Evolutionary conservation across 257 asterid genomes (phyloP).

Genomic region (Solanum infundibuliforme): DNA sequence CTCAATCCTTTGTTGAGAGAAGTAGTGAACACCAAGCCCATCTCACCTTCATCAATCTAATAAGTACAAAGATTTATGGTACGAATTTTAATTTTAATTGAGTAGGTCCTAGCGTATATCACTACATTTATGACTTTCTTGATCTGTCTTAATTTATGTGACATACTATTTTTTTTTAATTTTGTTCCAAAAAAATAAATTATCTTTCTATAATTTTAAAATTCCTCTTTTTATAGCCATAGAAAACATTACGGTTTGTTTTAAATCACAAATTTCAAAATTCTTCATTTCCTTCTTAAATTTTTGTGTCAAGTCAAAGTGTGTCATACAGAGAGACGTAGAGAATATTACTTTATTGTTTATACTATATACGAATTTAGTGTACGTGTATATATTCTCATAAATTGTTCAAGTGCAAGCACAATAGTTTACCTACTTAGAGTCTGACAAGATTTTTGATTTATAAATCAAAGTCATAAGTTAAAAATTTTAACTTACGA

Average conservation of each 20-base stretch:
- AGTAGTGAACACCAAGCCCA: background rate
- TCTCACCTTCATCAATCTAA: background rate
- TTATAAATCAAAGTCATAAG: no score
- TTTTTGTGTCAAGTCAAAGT: background rate
- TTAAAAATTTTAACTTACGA: no score
- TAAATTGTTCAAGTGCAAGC: no score
- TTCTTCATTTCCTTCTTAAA: background rate
- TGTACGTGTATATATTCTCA: background rate
- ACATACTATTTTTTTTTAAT: rapidly evolving
- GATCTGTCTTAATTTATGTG: background rate
- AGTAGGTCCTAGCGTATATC: background rate
- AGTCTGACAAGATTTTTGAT: no score
- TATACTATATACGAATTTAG: no score
- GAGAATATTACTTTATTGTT: background rate
- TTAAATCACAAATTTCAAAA: background rate
- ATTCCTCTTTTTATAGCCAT: background rate
- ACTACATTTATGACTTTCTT: background rate
- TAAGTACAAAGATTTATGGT: background rate
- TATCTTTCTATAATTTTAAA: background rate
- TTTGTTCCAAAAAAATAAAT: background rate
- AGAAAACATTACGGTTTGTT: background rate
- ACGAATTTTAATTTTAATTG: background rate
- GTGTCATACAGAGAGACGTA: no score
- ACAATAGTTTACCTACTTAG: background rate
- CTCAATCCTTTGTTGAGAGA: background rate